Base-by-base conservation (phyloP, 352 stramenopile genomes). In the Globisporangium nunn region DNA sequence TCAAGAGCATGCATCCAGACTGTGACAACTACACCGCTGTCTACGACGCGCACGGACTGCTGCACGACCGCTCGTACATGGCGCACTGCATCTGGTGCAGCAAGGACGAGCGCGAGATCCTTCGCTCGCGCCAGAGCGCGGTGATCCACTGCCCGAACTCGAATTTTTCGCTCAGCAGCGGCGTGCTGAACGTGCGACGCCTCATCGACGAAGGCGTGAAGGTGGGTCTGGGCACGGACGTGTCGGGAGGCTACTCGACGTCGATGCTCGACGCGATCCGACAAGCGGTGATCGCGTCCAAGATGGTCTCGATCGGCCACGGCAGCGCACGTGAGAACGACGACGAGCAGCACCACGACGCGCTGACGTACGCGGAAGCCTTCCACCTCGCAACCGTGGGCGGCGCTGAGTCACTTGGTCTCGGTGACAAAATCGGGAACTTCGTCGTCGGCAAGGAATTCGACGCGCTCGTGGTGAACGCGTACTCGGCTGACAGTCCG, bases 61-160 rank as follows among this genome's bases (percentile, higher is more conserved):
- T 98, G 43, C 86, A 91, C 54, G 77, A 96, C 12, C 75, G 79
- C 15, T 81, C 86, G 28, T 96, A 97, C 64, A 96, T 98, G 88
- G 94, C 93, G n/a, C 95, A 98, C 68, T 97, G 91, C 67, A 81
- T 98, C 51, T 95, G 91, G 73, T 95, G 90, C 57, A 79, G 62
- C 17, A 63, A 70, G 17, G 58, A 67, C 29, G 93, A 98, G 67
- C 72, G 84, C 6, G 67, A 74, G 4, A 52, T 97, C 4, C 64
- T 98, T 33, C 64, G 56, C 37, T 60, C 71, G 14, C 77, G 66
- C 15, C 62, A 85, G 46, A 79, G 82, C 15, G 87, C 74, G 0
- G 85, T 98, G n/a, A 96, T 97, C 17, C 91, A 98, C 66, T 98
- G 95, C 65, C 89, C 95, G 18, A 95, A 96, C 50, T 97, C 86